Conservation (phyloP, 495 filamentous ascomycete genomes). For the Penicillium psychrofluorescens region DNA sequence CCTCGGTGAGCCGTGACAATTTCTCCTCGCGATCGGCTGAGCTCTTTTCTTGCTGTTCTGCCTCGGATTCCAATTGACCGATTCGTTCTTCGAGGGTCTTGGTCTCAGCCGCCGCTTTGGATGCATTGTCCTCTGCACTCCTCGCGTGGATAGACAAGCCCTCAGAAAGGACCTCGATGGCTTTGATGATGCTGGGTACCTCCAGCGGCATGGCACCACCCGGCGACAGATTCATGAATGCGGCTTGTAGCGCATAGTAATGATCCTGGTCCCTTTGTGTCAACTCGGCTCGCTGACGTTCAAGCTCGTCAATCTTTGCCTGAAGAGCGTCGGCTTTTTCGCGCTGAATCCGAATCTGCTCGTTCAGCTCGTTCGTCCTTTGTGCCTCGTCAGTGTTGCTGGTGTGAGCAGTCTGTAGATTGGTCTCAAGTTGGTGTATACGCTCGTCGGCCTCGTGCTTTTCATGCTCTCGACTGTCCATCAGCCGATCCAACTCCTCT, state of each 20-base stretch:
- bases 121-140: conserved; percentile 31
- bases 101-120: conserved; percentile 30
- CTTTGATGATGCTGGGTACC: conserved; percentile 50
- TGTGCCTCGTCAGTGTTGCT: conserved; percentile 50
- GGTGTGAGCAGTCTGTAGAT: conserved; percentile 55
- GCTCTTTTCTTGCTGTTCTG: conserved; percentile 35
- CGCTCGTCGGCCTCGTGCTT: conserved; percentile 59
- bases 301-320: conserved; percentile 41
- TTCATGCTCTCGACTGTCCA: conserved; percentile 78
- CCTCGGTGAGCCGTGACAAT: conserved; percentile 27
- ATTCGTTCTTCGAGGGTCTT: conserved; percentile 45
- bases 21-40: conserved; percentile 36
- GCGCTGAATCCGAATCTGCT: conserved; percentile 42
- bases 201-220: conserved; percentile 50
- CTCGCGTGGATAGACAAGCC: conserved; percentile 44
- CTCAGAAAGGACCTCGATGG: conserved; percentile 53
- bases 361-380: conserved; percentile 49
- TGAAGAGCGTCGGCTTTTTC: conserved; percentile 43
- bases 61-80: conserved; percentile 29
- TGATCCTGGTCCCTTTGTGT: conserved; percentile 46
- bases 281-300: conserved; percentile 33
- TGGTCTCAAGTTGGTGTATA: conserved; percentile 59
- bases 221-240: conserved; percentile 55
- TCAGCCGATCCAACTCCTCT: conserved; percentile 77
- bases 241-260: conserved; percentile 48